A percentile compares a stretch with the other conserved stretches of the same genome.
phyloP scores from a whole-genome alignment of 805 yeast genomes.

The Starmera caribaea region DNA sequence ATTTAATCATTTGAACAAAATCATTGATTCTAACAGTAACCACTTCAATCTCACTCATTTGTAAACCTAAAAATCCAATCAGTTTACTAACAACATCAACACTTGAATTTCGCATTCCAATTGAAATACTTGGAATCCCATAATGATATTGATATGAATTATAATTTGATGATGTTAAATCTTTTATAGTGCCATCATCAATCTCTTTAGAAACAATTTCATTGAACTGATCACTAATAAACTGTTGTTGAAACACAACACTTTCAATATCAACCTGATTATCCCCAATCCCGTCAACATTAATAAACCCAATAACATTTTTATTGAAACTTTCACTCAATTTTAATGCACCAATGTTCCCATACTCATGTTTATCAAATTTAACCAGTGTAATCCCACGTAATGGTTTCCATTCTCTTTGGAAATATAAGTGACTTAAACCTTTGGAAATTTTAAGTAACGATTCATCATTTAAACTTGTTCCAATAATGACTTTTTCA shows the following conservation, averaged over 20 bases:
- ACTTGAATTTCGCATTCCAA: slow-evolving; percentile 30
- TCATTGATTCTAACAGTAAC: slow-evolving; percentile 35
- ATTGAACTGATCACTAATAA: too few relatives aligned
- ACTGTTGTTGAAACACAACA: slow-evolving; percentile 21
- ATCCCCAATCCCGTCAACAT: slow-evolving; percentile 28
- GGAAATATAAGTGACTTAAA: slow-evolving; percentile 27
- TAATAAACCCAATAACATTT: slow-evolving; percentile 46
- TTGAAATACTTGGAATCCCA: slow-evolving; percentile 54
- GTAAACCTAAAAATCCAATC: slow-evolving; percentile 46
- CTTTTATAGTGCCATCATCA: too few relatives aligned
- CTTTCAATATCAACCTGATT: slow-evolving; percentile 33
- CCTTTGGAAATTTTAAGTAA: slow-evolving; percentile 46
- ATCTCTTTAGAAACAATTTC: too few relatives aligned
- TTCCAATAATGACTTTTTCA: slow-evolving; percentile 46
- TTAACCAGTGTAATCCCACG: slow-evolving; percentile 62
- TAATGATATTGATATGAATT: slow-evolving; percentile 54
- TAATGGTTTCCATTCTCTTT: slow-evolving; percentile 60
- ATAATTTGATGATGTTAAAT: slow-evolving; percentile 29
- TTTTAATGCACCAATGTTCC: slow-evolving; percentile 69
- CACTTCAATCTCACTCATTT: slow-evolving; percentile 49
- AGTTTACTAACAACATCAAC: slow-evolving; percentile 33
- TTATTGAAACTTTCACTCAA: slow-evolving; percentile 53
- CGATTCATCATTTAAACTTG: slow-evolving; percentile 43
- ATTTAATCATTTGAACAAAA: slow-evolving; percentile 35
- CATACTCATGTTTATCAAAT: slow-evolving; percentile 80